Evolutionary conservation across 1,284 basidiomycete species (phyloP).

Genomic region (Marasmius fiardii): DNA sequence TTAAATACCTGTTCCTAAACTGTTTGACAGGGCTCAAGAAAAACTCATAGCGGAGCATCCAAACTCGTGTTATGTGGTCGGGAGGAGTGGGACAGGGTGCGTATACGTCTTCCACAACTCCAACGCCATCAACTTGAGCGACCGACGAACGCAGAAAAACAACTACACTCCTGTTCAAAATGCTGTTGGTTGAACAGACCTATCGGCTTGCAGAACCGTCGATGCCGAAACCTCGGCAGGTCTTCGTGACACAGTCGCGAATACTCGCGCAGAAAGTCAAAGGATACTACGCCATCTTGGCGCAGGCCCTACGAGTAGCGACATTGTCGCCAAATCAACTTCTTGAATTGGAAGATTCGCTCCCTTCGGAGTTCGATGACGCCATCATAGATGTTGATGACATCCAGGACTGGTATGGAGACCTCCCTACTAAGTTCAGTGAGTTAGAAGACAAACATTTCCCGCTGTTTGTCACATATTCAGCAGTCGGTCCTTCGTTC

Average conservation of each 20-base stretch:
- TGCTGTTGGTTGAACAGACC: slow-evolving; percentile 59
- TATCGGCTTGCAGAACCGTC: slow-evolving; percentile 34
- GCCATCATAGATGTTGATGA: slow-evolving; percentile 45
- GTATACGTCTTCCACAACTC: slow-evolving; percentile 7
- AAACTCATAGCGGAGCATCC: slow-evolving; percentile 58
- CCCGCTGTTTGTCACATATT: slow-evolving; percentile 67
- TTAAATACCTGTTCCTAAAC: not conserved
- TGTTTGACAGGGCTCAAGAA: slow-evolving; percentile 45
- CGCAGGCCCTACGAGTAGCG: slow-evolving; percentile 42
- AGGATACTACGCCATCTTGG: slow-evolving; percentile 57
- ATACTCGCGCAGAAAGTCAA: slow-evolving; percentile 64
- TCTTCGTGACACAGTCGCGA: slow-evolving; percentile 71
- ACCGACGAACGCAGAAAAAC: slow-evolving; percentile 53
- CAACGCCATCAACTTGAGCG: not conserved
- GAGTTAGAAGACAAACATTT: slow-evolving; percentile 60
- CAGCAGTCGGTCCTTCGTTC: slow-evolving; percentile 40
- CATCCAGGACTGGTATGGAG: slow-evolving; percentile 36
- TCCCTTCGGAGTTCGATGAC: slow-evolving; percentile 24
- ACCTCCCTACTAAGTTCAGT: slow-evolving; percentile 57
- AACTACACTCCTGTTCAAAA: slow-evolving; percentile 73
- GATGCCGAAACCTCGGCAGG: slow-evolving; percentile 49
- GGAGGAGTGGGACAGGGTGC: slow-evolving; percentile 73
- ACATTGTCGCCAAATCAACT: slow-evolving; percentile 40
- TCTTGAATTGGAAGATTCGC: slow-evolving; percentile 20
- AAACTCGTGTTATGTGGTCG: slow-evolving; percentile 64